These are phyloP conservation scores for Eucalyptus sp. DNA, from an alignment of 345 rosid genomes.

Conservation along the genomic window DNA sequence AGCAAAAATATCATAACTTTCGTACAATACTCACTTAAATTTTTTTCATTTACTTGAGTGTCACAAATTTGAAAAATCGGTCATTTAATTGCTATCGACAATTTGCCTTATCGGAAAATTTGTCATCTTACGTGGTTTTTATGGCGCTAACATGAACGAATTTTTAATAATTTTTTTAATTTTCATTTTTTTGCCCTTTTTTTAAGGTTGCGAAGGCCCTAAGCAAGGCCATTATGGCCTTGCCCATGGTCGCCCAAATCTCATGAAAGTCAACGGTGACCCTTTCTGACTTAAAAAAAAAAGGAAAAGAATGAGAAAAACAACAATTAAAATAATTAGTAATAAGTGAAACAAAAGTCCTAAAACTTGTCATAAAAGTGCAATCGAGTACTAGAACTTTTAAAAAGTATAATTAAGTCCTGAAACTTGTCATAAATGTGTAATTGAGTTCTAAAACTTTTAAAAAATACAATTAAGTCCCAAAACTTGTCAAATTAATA, in stretches of 20 bases:
- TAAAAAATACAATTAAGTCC: fast-evolving
- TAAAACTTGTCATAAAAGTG: too few species aligned
- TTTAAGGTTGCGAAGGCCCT: too few species aligned
- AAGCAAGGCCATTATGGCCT: too few species aligned
- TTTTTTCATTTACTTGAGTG: too few species aligned
- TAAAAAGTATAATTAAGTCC: fast-evolving
- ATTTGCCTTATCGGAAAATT: fast-evolving
- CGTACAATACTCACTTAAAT: fast-evolving
- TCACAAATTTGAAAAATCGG: fast-evolving
- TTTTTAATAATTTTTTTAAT: too few species aligned
- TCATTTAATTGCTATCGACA: fast-evolving
- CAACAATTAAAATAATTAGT: too few species aligned
- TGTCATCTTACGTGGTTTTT: fast-evolving
- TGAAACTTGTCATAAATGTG: fast-evolving
- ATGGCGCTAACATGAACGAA: fast-evolving
- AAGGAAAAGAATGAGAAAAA: too few species aligned
- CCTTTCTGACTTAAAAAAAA: too few species aligned
- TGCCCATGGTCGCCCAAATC: too few species aligned
- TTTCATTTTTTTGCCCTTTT: too few species aligned
- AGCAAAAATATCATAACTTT: fast-evolving
- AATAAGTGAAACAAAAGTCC: fast-evolving
- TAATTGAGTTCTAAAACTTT: fast-evolving
- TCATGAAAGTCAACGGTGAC: too few species aligned
- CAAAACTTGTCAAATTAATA: fast-evolving
- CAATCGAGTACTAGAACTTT: fast-evolving